A percentile compares a stretch with the other conserved stretches of the same genome.
Conservation (phyloP, 2,329 filamentous ascomycete species). For the Fusarium haematococcum region DNA sequence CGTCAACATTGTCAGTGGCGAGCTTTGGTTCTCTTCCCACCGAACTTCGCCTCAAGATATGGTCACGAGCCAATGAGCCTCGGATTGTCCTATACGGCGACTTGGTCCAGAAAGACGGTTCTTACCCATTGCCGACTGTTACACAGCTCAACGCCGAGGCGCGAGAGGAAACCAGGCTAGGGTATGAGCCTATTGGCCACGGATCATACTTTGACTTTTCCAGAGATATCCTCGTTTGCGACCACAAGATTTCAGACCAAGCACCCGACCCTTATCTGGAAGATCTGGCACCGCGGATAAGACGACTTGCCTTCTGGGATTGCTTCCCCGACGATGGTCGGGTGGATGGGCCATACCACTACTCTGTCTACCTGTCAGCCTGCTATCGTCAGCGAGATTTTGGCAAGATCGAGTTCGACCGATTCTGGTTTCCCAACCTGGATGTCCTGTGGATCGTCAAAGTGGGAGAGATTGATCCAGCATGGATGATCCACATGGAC, state of each 20-base stretch:
- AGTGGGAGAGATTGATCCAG: slow-evolving; percentile 52
- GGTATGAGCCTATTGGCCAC: slow-evolving; percentile 50
- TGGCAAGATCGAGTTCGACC: slow-evolving; percentile 51
- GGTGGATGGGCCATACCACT: slow-evolving; percentile 49
- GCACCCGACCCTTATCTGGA: slow-evolving; percentile 48
- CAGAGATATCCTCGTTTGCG: slow-evolving; percentile 53
- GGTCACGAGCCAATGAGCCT: slow-evolving; percentile 52
- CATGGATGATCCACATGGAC: slow-evolving; percentile 52
- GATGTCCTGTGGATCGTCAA: slow-evolving; percentile 55
- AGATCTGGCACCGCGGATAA: slow-evolving; percentile 48
- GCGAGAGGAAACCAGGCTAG: slow-evolving; percentile 49
- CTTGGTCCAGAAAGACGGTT: slow-evolving; percentile 44
- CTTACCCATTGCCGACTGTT: slow-evolving; percentile 51
- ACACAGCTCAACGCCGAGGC: slow-evolving; percentile 53
- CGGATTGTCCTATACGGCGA: slow-evolving; percentile 52
- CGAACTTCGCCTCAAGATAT: slow-evolving; percentile 54
- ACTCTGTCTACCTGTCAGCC: slow-evolving; percentile 50
- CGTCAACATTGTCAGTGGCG: slow-evolving; percentile 25
- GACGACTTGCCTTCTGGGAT: slow-evolving; percentile 54
- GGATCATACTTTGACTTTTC: slow-evolving; percentile 54
- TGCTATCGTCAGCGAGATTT: slow-evolving; percentile 47
- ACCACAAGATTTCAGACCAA: slow-evolving; percentile 51
- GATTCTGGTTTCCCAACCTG: slow-evolving; percentile 54
- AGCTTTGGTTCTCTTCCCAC: slow-evolving; percentile 48
- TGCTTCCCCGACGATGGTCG: slow-evolving; percentile 54